These are phyloP conservation scores for Quercus phellos DNA, from an alignment of 331 rosid genomes.

Conservation along the genomic window DNA sequence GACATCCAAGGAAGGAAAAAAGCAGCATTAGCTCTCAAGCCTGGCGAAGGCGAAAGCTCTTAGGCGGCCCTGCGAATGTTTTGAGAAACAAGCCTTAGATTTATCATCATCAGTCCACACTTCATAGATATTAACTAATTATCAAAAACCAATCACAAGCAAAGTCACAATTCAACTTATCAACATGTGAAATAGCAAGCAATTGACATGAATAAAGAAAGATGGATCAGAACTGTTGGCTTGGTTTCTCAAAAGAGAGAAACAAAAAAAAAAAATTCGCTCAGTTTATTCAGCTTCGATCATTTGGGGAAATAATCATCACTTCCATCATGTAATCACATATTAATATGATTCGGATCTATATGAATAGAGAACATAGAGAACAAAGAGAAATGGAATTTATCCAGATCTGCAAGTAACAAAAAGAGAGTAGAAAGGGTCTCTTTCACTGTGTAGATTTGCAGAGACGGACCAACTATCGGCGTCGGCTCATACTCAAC, in stretches of 20 bases:
- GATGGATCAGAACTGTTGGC: background rate
- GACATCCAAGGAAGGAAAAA: background rate
- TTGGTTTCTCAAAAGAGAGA: background rate
- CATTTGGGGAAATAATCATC: conserved; percentile 24
- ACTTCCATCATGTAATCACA: conserved; percentile 9
- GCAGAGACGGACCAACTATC: conserved; percentile 33
- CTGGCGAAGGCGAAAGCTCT: conserved; percentile 1
- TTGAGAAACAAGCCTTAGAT: background rate
- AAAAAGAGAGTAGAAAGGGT: background rate
- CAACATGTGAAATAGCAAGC: too few relatives aligned
- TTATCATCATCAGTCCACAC: background rate
- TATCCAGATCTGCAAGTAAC: background rate
- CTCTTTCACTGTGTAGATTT: conserved; percentile 18
- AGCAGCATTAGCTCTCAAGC: background rate
- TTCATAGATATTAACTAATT: too few relatives aligned
- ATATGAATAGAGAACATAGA: too few relatives aligned
- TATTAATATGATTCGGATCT: too few relatives aligned
- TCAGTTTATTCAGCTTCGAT: conserved; percentile 21
- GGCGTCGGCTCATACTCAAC: conserved; percentile 51
- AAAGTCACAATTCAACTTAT: too few relatives aligned
- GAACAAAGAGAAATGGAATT: background rate
- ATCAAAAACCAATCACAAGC: too few relatives aligned
- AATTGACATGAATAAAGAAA: too few relatives aligned
- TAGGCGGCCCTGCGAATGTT: conserved; percentile 5
- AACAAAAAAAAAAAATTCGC: background rate